A percentile compares a stretch with the other conserved stretches of the same genome.
Evolutionary conservation across 2,329 filamentous ascomycete genomes (phyloP).

Genomic region (Ceratocystiopsis minuta): DNA sequence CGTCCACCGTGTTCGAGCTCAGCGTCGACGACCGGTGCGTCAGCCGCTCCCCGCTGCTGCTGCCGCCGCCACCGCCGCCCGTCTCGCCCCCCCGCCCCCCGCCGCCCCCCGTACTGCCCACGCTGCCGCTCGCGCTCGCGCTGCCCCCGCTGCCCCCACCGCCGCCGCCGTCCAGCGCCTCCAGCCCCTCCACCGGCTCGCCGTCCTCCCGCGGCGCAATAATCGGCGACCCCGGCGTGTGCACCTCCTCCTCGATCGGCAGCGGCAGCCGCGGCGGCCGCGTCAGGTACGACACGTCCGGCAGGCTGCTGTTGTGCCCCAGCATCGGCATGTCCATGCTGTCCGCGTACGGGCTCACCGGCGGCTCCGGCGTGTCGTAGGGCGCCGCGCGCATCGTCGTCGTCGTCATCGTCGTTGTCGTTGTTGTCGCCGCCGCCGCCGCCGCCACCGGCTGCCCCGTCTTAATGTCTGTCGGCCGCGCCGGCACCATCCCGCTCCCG

Average conservation of each 20-base stretch:
- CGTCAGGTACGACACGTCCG: conserved; percentile 43
- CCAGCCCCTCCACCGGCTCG: conserved; percentile 34
- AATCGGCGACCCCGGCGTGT: conserved; percentile 81
- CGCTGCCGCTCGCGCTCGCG: no score
- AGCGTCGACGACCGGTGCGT: conserved; percentile 38
- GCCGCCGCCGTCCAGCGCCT: conserved; percentile 27
- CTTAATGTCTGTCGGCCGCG: conserved; percentile 19
- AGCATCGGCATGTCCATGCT: conserved; percentile 25
- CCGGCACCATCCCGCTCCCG: not conserved
- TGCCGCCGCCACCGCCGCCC: no score
- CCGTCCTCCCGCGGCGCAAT: conserved; percentile 48
- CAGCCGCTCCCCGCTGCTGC: conserved; percentile 12
- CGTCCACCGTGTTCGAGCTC: conserved; percentile 37
- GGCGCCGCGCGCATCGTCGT: no score
- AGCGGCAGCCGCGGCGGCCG: conserved; percentile 80
- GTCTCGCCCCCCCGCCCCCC: no score
- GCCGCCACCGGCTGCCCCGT: not conserved
- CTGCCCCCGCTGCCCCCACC: no score
- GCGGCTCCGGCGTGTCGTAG: conserved; percentile 7
- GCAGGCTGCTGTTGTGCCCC: conserved; percentile 40
- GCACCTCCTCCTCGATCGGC: conserved; percentile 80
- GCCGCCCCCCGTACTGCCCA: no score
- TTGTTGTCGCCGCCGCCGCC: conserved; percentile 5
- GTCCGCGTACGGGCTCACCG: conserved; percentile 16
- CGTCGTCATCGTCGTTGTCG: no score